Evolutionary conservation across 2,329 filamentous ascomycete genomes (phyloP), one percentile per base, ranked within the genome.

Genomic region (Corniculantispora saksenae): DNA sequence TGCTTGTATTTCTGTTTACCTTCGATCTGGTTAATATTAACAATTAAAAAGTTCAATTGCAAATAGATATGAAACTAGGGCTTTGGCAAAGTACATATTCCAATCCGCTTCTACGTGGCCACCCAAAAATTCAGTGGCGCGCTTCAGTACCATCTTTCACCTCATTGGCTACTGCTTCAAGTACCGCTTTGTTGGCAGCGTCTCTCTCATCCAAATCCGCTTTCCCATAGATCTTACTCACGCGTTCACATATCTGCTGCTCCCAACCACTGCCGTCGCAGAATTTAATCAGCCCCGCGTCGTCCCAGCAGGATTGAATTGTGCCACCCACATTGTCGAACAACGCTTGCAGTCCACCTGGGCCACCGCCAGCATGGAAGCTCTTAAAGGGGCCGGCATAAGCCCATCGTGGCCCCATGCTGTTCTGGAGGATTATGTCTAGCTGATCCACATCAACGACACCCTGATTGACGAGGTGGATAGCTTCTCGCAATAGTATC

Each of bases 351-450:
- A 57, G 38, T 35, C 54, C 54, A 7, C 54, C 54, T 13, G 13
- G 15, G 15, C 54, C 54, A 19, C 54, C 54, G 38, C 54, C 54
- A 23, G 29, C 54, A 40, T 57, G 54, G 29, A 57, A 57, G 21
- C 54, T 57, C 35, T 57, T 57, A 38, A 57, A 57, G n/a, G 54
- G 54, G 12, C 54, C 54, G 27, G 54, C 54, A 57, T 57, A 57
- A 27, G 54, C 54, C 54, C 54, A 57, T 38, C 54, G 27, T 19
- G 54, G 27, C 35, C 54, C 54, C 54, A 57, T 57, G 29, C 54
- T 57, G 35, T 57, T 57, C 54, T 57, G 54, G 25, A 57, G 21
- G 43, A 40, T 40, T 17, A 40, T 23, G 38, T 57, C 54, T 7
- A 57, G 15, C 54, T 57, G 29, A 35, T 57, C 54, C 15, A 40